Percentiles rank a stretch among this genome's conserved stretches.
Conservation (phyloP, 23 red algal genomes). For the Pyropia yezoensis region DNA sequence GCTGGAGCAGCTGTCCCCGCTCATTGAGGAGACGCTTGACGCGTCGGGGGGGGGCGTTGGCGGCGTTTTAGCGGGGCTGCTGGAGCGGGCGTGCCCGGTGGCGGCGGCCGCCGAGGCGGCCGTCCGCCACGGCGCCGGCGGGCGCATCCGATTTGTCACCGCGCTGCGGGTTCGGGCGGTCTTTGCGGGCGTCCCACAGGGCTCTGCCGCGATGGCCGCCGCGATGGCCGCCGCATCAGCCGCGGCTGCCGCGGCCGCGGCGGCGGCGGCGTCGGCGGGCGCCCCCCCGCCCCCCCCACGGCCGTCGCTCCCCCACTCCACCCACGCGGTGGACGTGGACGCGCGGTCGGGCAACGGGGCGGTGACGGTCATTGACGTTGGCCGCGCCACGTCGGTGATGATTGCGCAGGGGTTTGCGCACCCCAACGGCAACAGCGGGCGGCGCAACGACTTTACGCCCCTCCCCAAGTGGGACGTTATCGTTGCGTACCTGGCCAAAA, state of each 20-base stretch:
- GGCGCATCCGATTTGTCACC: slow-evolving; percentile 55
- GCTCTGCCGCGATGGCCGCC: slow-evolving; percentile 3
- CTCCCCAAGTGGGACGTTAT: slow-evolving; percentile 47
- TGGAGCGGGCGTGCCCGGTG: slow-evolving; percentile 63
- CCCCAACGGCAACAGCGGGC: slow-evolving; percentile 7
- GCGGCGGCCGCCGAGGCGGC: slow-evolving; percentile 56
- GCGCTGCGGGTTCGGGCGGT: slow-evolving; percentile 61
- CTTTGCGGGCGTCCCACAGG: slow-evolving; percentile 19
- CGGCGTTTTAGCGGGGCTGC: slow-evolving; percentile 42
- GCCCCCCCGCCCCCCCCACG: background rate
- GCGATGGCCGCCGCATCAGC: background rate
- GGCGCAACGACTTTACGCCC: slow-evolving; percentile 31
- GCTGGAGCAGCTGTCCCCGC: slow-evolving; percentile 35
- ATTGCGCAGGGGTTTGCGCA: slow-evolving; percentile 45
- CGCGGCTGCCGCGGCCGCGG: background rate
- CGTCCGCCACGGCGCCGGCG: slow-evolving; percentile 38
- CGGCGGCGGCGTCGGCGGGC: background rate
- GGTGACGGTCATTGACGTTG: slow-evolving; percentile 67
- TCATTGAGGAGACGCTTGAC: slow-evolving; percentile 73
- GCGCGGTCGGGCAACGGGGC: slow-evolving; percentile 37
- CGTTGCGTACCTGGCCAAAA: slow-evolving; percentile 15
- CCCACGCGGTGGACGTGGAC: slow-evolving; percentile 63
- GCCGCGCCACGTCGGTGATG: slow-evolving; percentile 65
- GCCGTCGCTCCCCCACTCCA: background rate
- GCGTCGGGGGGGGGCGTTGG: slow-evolving; percentile 63